phyloP scores from a whole-genome alignment of 2,329 filamentous ascomycete species.

The Fusarium humuli region DNA sequence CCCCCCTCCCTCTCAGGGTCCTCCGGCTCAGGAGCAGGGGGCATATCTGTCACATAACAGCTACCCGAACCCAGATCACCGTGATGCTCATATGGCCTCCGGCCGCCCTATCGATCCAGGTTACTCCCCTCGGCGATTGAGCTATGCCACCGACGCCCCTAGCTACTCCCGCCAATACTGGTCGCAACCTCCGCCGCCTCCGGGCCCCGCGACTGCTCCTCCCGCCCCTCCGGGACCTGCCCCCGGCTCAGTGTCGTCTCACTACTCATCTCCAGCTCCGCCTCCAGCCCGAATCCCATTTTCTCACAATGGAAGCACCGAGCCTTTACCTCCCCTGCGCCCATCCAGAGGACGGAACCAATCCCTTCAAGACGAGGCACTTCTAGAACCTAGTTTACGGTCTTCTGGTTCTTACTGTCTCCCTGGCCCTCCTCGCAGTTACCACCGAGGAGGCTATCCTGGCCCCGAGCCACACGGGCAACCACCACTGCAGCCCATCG shows the following conservation, averaged over 20 bases:
- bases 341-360: conserved; percentile 53
- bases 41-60: conserved; percentile 48
- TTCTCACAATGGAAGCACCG: conserved; percentile 51
- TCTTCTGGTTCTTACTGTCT: conserved; percentile 50
- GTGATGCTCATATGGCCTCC: conserved; percentile 47
- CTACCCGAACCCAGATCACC: conserved; percentile 47
- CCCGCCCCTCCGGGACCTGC: conserved; percentile 31
- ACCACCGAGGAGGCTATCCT: conserved; percentile 49
- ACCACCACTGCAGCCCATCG: conserved; percentile 47
- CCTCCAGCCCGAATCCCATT: conserved; percentile 51
- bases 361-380: conserved; percentile 50
- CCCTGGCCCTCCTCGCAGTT: conserved; percentile 47
- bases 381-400: conserved; percentile 51
- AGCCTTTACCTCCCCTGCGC: conserved; percentile 54
- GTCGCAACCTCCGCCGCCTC: conserved; percentile 49
- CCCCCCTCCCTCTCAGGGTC: conserved; percentile 41
- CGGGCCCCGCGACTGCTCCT: conserved; percentile 35
- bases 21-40: conserved; percentile 41
- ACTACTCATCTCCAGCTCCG: conserved; percentile 46
- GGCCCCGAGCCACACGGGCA: conserved; percentile 46
- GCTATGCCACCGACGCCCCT: conserved; percentile 48
- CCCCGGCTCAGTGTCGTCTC: conserved; percentile 40
- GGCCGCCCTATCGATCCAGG: conserved; percentile 50
- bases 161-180: conserved; percentile 52
- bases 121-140: conserved; percentile 50